Evolutionary conservation across 164 flowering plant genomes (phyloP), one percentile per base, ranked within the genome.

Genomic region (Nelumbo lutea): DNA sequence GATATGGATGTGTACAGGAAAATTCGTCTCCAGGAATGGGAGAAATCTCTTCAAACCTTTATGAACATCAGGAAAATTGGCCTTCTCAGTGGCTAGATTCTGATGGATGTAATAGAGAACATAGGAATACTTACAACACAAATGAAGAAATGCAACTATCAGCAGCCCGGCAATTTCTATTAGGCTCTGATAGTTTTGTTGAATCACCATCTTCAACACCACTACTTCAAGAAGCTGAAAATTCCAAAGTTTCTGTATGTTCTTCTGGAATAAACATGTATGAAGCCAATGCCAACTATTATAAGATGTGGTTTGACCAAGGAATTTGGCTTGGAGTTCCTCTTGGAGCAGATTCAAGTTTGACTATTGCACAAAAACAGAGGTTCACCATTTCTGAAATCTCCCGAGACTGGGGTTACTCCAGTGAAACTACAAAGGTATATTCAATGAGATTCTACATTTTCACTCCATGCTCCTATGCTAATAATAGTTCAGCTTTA

Each of bases 361-460:
- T 83, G 77, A 86, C 90, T 50, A 68, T 90, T 73, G 68, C 88
- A 66, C 79, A 82, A 66, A 76, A 75, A 64, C 95, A 89, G 76
- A 86, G 82, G 70, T 95, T 90, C 72, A 86, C 74, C n/a, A 90
- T 95, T 70, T 78, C 72, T 11, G 90, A 88, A 68, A 81, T 95
- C 78, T 89, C 93, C 43, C 98, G 97, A 66, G 93, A 89, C 56
- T 88, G 95, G 95, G 96, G 96, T 67, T 91, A 79, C 79, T 72
- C 88, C 60, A 67, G 64, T 60, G 96, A 91, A 75, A 42, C 74
- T 68, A 84, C 96, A 46, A 95, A 95, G 96, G 98, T 95, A 84
- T 51, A 3, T 56, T 53, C 55, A 47, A 53, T 52, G 74, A 59
- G 50, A 40, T 9, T 14, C 51, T 38, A 5, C 61, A 15, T 11